phyloP scores from a whole-genome alignment of 306 rosid genomes.

The Adenanthera pavonina region DNA sequence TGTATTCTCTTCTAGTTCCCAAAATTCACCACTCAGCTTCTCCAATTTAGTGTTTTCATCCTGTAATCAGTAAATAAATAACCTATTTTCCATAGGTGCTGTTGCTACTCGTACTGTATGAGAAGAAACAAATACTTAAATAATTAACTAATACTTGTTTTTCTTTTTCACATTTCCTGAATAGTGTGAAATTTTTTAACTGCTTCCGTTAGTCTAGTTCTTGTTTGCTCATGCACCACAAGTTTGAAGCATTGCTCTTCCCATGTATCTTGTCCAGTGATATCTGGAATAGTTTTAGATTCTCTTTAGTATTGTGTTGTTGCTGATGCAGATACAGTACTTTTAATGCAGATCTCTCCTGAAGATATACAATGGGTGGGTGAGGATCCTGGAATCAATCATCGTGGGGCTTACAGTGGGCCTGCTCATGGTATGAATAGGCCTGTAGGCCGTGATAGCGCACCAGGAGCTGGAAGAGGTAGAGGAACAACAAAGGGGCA shows the following conservation, averaged over 20 bases:
- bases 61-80: no score
- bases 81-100: no score
- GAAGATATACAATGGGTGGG: slow-evolving; percentile 95
- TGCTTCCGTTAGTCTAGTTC: background rate
- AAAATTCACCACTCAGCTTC: no score
- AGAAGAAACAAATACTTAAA: no score
- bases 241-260: slow-evolving; percentile 16
- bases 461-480: slow-evolving; percentile 79
- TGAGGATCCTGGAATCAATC: slow-evolving; percentile 84
- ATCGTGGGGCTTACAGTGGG: slow-evolving; percentile 65
- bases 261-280: slow-evolving; percentile 5
- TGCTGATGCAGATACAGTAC: slow-evolving; percentile 33
- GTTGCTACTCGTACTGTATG: no score
- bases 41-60: no score
- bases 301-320: slow-evolving; percentile 19
- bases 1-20: no score
- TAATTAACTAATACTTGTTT: no score
- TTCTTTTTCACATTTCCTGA: no score
- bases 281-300: slow-evolving; percentile 14
- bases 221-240: background rate
- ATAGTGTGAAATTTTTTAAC: slow-evolving; percentile 2
- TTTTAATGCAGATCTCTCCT: slow-evolving; percentile 74
- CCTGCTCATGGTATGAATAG: slow-evolving; percentile 71
- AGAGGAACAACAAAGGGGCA: slow-evolving; percentile 75
- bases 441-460: slow-evolving; percentile 59